Base-by-base conservation (phyloP, 2,329 filamentous ascomycete genomes). In the Sclerotinia subarctica region DNA sequence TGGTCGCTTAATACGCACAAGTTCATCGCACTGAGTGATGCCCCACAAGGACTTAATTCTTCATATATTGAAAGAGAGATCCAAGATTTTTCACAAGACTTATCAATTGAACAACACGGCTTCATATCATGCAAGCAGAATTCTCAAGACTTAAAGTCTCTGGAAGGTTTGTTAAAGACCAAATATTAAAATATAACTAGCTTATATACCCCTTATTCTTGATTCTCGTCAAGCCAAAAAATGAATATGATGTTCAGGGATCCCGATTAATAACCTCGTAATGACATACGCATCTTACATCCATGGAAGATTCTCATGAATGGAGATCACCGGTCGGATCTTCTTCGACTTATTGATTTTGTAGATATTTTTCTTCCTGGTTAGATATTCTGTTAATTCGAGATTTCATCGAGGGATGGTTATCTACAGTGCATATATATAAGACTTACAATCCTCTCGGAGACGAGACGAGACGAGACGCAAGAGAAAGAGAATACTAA, bases 281-380 rank as follows among this genome's bases (percentile, higher is more conserved):
- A 76, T 62, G 76, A 77, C 59, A 76, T 78, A 6, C 11, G 6
- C 11, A 32, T 32, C 32, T 32, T 6, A 57, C 75, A 78, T 66
- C 76, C 76, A 2, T 78, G 76, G 77, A 76, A 78, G n/a, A 74
- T 78, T 35, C 69, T 74, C 32, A 73, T 78, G 57, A 75, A 78
- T 69, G 73, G 71, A 7, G 71, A 78, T 60, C 70, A 73, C 47
- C 77, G 74, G 76, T 71, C 73, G n/a, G 77, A 77, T 19, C 77
- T 75, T 68, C 67, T 78, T 51, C 76, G 76, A 32, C 71, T 78
- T n/a, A 71, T 78, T n/a, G 77, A 76, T 10, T 78, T 78, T 58
- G 76, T 78, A 38, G 77, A 78, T 62, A 72, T n/a, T 76, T 4
- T 77, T 78, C 68, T 78, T 77, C 63, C 73, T 78, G 49, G 76